Evolutionary conservation across 176 grass and related monocot species (phyloP).

Genomic region (sorghum (Sorghum bicolor)): Sorghum_bicolor_NCBIv3 NC_012873.2:55946001-55946500

Average conservation of each 20-base stretch:
- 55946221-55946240: constrained; percentile 41
- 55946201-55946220: constrained; percentile 33
- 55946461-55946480: constrained; percentile 61
- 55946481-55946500: constrained; percentile 72
- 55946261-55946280: constrained; percentile 43
- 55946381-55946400: constrained; percentile 32
- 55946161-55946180: background rate
- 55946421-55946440: constrained; percentile 51
- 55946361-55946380: constrained; percentile 9
- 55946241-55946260: constrained; percentile 46
- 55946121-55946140: constrained; percentile 14
- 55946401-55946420: constrained; percentile 51
- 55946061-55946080: constrained; percentile 31
- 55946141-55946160: constrained; percentile 2
- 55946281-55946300: constrained; percentile 34
- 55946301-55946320: constrained; percentile 3
- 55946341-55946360: background rate
- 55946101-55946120: constrained; percentile 50
- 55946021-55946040: constrained; percentile 68
- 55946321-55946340: constrained; percentile 16
- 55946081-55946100: constrained; percentile 50
- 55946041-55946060: constrained; percentile 50
- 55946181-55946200: constrained; percentile 8
- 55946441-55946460: constrained; percentile 63
- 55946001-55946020: constrained; percentile 78